Percentiles rank a stretch among this genome's conserved stretches.
phyloP scores from a whole-genome alignment of 768 basidiomycete species.

The Myochromella boudieri region DNA sequence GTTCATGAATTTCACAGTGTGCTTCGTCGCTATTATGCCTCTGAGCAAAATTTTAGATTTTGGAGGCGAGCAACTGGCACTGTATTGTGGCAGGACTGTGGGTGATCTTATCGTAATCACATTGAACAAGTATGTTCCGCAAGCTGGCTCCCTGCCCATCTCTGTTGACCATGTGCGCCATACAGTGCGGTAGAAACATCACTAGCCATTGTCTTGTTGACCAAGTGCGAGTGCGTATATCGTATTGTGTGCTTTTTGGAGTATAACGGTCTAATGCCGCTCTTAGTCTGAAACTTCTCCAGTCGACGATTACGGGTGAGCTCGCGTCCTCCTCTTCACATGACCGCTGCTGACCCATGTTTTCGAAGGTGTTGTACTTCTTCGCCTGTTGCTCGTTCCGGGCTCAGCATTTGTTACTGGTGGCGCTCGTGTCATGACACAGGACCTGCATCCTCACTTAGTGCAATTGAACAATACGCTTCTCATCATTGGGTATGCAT shows the following conservation, averaged over 20 bases:
- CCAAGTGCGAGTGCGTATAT: slow-evolving; percentile 45
- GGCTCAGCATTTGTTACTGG: slow-evolving; percentile 67
- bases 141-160: background rate
- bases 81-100: slow-evolving; percentile 48
- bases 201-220: slow-evolving; percentile 45
- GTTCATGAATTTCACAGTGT: slow-evolving; percentile 31
- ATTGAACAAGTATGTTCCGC: slow-evolving; percentile 42
- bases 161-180: background rate
- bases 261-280: background rate
- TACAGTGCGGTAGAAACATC: slow-evolving; percentile 48
- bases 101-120: slow-evolving; percentile 53
- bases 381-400: slow-evolving; percentile 71
- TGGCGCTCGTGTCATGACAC: slow-evolving; percentile 62
- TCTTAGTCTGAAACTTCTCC: slow-evolving; percentile 57
- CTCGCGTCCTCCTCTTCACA: background rate
- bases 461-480: slow-evolving; percentile 68
- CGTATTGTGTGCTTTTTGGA: background rate
- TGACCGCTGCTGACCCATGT: background rate
- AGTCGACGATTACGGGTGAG: slow-evolving; percentile 67
- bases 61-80: slow-evolving; percentile 48
- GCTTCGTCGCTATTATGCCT: slow-evolving; percentile 48
- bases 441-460: slow-evolving; percentile 65
- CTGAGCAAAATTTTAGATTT: slow-evolving; percentile 51
- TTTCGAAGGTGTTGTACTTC: slow-evolving; percentile 56
- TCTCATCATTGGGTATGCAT: slow-evolving; percentile 59